Evolutionary conservation across 148 eudicot species (phyloP).

Genomic region (Rhododendron williamsianum): DNA sequence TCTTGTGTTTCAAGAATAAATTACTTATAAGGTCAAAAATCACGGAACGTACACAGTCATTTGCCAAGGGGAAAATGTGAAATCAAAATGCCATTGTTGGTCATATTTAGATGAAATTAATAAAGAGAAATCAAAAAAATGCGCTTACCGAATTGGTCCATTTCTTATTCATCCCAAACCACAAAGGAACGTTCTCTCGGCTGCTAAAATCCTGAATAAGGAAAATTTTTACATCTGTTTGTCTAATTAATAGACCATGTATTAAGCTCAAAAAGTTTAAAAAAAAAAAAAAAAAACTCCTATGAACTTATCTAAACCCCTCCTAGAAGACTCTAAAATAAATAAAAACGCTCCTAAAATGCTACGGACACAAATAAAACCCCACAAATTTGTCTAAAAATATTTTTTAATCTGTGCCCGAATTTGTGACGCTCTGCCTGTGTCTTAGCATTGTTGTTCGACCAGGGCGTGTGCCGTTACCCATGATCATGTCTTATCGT

Average conservation of each 20-base stretch:
- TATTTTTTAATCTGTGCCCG: not conserved
- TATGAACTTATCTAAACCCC: not conserved
- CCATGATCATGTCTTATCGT: not conserved
- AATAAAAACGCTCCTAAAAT: not conserved
- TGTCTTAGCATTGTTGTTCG: not conserved
- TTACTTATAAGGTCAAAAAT: not conserved
- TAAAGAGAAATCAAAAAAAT: too few relatives aligned
- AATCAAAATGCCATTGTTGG: too few relatives aligned
- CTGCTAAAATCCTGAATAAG: too few relatives aligned
- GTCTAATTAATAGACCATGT: not conserved
- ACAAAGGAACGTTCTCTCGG: not conserved
- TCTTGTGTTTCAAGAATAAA: not conserved
- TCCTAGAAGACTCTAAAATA: not conserved
- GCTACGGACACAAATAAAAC: not conserved
- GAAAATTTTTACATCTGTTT: not conserved
- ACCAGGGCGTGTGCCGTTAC: not conserved
- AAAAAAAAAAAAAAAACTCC: not conserved
- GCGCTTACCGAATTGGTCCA: not conserved
- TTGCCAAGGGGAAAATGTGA: not conserved
- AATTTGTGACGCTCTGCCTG: too few relatives aligned
- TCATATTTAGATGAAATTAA: too few relatives aligned
- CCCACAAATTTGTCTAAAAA: not conserved
- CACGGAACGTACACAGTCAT: not conserved
- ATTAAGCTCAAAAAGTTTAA: not conserved
- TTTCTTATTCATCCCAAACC: not conserved